Conservation (phyloP, 2,329 filamentous ascomycete genomes). For the Colletotrichum sidae region DNA sequence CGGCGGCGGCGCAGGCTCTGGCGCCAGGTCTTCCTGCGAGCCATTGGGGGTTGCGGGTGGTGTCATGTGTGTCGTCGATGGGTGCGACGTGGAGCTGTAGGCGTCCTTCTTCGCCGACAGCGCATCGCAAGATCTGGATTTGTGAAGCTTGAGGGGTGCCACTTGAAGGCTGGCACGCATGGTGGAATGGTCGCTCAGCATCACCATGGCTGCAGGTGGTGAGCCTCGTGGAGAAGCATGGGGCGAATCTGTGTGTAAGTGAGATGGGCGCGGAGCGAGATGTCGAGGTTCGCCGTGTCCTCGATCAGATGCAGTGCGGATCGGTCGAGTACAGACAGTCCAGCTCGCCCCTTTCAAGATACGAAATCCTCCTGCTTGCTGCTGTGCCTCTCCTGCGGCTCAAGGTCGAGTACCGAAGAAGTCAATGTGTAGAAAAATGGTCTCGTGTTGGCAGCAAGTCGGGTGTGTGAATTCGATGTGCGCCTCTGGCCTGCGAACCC, state of each 20-base stretch:
- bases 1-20: constrained; percentile 60
- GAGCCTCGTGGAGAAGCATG: constrained; percentile 51
- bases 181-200: constrained; percentile 57
- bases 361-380: constrained; percentile 2
- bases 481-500: constrained; percentile 26
- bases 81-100: constrained; percentile 54
- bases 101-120: constrained; percentile 43
- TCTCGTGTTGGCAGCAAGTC: constrained; percentile 3
- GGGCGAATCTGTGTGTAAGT: constrained; percentile 33
- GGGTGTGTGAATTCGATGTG: constrained; percentile 7
- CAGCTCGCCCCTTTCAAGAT: constrained; percentile 2
- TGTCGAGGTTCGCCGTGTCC: background rate
- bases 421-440: constrained; percentile 6
- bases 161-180: constrained; percentile 70
- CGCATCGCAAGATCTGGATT: constrained; percentile 47
- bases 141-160: constrained; percentile 68
- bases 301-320: constrained; percentile 1
- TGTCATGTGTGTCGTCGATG: constrained; percentile 72
- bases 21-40: constrained; percentile 69
- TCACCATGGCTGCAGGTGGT: constrained; percentile 57
- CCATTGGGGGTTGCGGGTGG: constrained; percentile 81
- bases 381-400: constrained; percentile 25
- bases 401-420: constrained; percentile 16
- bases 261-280: background rate
- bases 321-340: constrained; percentile 3